These are phyloP conservation scores for Anaeramoeba flamelloides DNA, from an alignment of 78 protist genomes.

Conservation along the genomic window DNA sequence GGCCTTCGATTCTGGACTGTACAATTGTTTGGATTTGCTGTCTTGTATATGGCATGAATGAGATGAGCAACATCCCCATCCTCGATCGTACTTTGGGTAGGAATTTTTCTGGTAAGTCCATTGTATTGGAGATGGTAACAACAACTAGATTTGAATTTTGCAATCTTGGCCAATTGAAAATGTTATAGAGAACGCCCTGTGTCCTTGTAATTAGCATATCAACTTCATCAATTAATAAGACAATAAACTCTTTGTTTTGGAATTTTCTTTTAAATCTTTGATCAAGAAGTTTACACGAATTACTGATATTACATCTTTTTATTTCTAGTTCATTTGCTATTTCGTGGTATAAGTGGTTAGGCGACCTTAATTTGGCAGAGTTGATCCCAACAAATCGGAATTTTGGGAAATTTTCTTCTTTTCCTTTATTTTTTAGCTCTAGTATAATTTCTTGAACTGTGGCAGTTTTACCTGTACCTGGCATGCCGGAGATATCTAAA, in stretches of 20 bases:
- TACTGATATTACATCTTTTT: neutral
- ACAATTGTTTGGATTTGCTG: conserved; percentile 19
- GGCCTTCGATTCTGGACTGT: conserved; percentile 13
- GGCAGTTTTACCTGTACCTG: conserved; percentile 61
- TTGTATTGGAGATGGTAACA: conserved; percentile 39
- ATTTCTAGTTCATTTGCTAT: conserved; percentile 2
- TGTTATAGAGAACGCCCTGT: conserved; percentile 43
- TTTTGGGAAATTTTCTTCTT: neutral
- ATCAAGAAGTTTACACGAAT: conserved; percentile 1
- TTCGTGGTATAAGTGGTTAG: conserved; percentile 13
- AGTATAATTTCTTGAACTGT: conserved; percentile 40
- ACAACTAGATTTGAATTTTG: conserved; percentile 15
- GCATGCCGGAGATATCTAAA: conserved; percentile 47
- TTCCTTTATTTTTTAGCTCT: conserved; percentile 14
- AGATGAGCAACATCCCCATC: conserved; percentile 5
- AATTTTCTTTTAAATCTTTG: neutral
- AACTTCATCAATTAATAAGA: conserved; percentile 46
- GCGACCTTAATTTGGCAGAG: conserved; percentile 12
- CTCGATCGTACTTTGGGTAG: conserved; percentile 7
- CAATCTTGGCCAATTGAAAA: conserved; percentile 48
- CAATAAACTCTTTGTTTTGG: neutral
- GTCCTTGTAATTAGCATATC: conserved; percentile 37
- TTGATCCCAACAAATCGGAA: conserved; percentile 23
- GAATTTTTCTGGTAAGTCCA: conserved; percentile 42
- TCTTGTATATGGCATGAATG: conserved; percentile 17